These are phyloP conservation scores for Colletotrichum sp. DNA, from an alignment of 2,329 filamentous ascomycete genomes.

Conservation along the genomic window DNA sequence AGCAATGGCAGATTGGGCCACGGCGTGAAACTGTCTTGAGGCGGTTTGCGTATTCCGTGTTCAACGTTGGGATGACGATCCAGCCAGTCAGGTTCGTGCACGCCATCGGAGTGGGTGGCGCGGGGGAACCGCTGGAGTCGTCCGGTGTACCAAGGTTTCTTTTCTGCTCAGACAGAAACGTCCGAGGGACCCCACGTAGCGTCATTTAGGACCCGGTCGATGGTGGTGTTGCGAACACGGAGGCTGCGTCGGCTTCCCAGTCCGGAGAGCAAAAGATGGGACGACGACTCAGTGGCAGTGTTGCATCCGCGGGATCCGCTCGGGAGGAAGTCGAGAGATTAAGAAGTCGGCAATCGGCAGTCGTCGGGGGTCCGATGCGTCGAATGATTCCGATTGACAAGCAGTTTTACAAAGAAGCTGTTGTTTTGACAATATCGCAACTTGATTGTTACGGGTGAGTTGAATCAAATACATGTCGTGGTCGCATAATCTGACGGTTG, in stretches of 20 bases:
- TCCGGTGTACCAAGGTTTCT: conserved; percentile 3
- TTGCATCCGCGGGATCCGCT: neutral
- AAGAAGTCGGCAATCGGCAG: neutral
- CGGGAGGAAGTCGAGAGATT: neutral
- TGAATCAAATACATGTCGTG: neutral
- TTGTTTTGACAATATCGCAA: neutral
- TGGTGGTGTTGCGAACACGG: neutral
- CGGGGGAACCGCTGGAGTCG: conserved; percentile 2
- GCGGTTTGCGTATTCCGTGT: neutral
- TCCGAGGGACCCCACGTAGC: neutral
- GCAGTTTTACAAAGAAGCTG: neutral
- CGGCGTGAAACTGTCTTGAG: neutral
- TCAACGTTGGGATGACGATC: neutral
- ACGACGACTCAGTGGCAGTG: neutral
- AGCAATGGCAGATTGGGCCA: neutral
- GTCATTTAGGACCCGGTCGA: neutral
- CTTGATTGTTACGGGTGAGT: neutral
- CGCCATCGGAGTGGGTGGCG: neutral
- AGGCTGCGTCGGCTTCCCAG: neutral
- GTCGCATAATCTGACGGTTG: neutral
- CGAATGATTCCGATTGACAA: fast-evolving
- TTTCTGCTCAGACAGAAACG: neutral
- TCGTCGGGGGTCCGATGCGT: neutral
- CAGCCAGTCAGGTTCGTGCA: neutral
- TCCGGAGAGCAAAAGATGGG: neutral